A percentile compares a stretch with the other conserved stretches of the same genome.
Conservation (phyloP, 2,329 filamentous ascomycete genomes). For the Epichloe elymi region DNA sequence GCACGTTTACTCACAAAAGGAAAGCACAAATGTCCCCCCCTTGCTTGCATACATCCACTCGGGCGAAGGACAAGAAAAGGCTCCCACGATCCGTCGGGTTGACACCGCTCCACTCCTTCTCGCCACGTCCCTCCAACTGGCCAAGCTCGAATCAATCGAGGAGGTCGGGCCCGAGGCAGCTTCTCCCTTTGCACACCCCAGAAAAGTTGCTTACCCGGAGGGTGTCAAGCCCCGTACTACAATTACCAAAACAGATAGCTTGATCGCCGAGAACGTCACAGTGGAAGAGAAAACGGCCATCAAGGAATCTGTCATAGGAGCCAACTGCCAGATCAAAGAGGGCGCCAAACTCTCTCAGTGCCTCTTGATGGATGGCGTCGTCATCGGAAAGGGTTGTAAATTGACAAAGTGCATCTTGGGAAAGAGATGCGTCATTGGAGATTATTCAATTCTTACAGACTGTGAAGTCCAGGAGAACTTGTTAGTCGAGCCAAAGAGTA, state of each 20-base stretch:
- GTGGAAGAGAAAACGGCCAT: slow-evolving; percentile 84
- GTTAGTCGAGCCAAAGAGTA: slow-evolving; percentile 66
- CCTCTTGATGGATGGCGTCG: slow-evolving; percentile 82
- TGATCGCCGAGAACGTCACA: slow-evolving; percentile 79
- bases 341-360: slow-evolving; percentile 82
- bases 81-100: slow-evolving; percentile 69
- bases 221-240: slow-evolving; percentile 70
- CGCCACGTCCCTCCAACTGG: slow-evolving; percentile 69
- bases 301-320: slow-evolving; percentile 80
- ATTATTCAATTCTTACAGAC: slow-evolving; percentile 65
- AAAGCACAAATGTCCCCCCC: slow-evolving; percentile 40
- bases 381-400: slow-evolving; percentile 71
- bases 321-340: slow-evolving; percentile 72
- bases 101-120: slow-evolving; percentile 77
- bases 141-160: slow-evolving; percentile 64
- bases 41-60: slow-evolving; percentile 76
- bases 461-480: slow-evolving; percentile 90
- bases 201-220: slow-evolving; percentile 73
- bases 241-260: slow-evolving; percentile 66
- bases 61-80: slow-evolving; percentile 26
- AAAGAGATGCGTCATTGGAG: slow-evolving; percentile 68
- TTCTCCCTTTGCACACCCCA: slow-evolving; percentile 63
- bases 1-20: background rate
- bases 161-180: slow-evolving; percentile 43
- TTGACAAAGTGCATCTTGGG: slow-evolving; percentile 82